Conservation (phyloP, 306 rosid genomes). For the Castanopsis chinensis region DNA sequence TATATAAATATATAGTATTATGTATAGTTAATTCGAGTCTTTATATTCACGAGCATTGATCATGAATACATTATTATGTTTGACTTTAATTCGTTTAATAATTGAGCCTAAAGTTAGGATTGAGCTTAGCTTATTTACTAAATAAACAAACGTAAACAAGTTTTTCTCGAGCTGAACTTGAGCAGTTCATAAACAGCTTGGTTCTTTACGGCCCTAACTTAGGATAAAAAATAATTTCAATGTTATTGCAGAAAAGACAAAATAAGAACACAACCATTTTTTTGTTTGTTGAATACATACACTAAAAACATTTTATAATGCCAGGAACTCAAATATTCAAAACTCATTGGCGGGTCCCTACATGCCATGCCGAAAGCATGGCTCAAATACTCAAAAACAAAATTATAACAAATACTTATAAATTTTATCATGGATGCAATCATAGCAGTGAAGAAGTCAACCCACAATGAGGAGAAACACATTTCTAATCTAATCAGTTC, state of each 20-base stretch:
- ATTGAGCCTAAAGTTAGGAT: too few species aligned
- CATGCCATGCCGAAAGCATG: conserved; percentile 41
- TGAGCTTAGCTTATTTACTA: too few species aligned
- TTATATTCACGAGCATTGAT: too few species aligned
- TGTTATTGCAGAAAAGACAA: not conserved
- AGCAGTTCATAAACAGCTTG: too few species aligned
- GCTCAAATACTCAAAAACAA: conserved; percentile 33
- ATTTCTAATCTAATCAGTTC: conserved; percentile 41
- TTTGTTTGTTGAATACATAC: too few species aligned
- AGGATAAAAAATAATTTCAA: not conserved
- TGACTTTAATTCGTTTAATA: too few species aligned
- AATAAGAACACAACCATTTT: not conserved
- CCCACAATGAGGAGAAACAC: conserved; percentile 42
- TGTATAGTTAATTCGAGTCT: too few species aligned
- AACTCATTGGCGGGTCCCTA: conserved; percentile 19
- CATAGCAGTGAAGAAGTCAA: conserved; percentile 63
- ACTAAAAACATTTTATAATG: not conserved
- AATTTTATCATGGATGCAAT: conserved; percentile 56
- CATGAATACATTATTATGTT: too few species aligned
- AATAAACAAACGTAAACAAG: too few species aligned
- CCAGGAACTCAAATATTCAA: not conserved
- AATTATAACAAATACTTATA: conserved; percentile 34
- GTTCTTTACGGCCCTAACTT: too few species aligned
- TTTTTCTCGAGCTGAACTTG: too few species aligned
- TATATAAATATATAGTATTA: too few species aligned